phyloP scores from a whole-genome alignment of 2,329 filamentous ascomycete species.

The Berkeleyomyces basicola region DNA sequence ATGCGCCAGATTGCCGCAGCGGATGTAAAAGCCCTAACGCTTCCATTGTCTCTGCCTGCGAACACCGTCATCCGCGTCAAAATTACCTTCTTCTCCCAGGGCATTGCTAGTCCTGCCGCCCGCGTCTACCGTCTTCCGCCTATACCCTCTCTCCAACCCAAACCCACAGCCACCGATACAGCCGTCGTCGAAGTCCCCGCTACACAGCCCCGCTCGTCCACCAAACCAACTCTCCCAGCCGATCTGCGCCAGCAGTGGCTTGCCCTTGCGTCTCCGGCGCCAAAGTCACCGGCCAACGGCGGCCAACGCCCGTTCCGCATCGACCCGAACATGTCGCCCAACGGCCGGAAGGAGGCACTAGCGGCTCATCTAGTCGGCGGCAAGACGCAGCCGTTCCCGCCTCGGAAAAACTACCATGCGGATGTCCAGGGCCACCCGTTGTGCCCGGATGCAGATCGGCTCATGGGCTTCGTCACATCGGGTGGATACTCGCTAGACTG shows the following conservation, averaged over 20 bases:
- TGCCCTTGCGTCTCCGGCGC: conserved; percentile 22
- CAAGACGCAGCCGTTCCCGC: conserved; percentile 20
- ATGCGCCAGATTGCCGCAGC: conserved; percentile 10
- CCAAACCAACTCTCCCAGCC: conserved; percentile 22
- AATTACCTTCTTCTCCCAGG: conserved; percentile 51
- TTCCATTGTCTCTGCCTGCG: background rate
- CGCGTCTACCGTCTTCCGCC: conserved; percentile 74
- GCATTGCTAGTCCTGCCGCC: conserved; percentile 53
- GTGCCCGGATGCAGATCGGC: conserved; percentile 54
- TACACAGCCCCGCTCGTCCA: conserved; percentile 27
- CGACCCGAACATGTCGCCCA: conserved; percentile 15
- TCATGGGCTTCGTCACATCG: conserved; percentile 81
- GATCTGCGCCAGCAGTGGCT: conserved; percentile 58
- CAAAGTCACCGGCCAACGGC: conserved; percentile 14
- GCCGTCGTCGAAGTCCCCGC: conserved; percentile 29
- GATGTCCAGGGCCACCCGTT: conserved; percentile 40
- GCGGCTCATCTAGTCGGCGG: conserved; percentile 32
- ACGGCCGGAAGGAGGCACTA: conserved; percentile 27
- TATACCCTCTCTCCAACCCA: conserved; percentile 17
- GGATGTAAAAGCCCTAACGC: background rate
- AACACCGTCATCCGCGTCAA: conserved; percentile 39
- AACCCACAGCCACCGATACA: background rate
- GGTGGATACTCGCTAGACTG: conserved; percentile 68
- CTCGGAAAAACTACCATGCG: conserved; percentile 21
- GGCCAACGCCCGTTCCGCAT: conserved; percentile 15